These are phyloP conservation scores for Kwoniella pini DNA, from an alignment of 768 basidiomycete genomes.

Conservation along the genomic window DNA sequence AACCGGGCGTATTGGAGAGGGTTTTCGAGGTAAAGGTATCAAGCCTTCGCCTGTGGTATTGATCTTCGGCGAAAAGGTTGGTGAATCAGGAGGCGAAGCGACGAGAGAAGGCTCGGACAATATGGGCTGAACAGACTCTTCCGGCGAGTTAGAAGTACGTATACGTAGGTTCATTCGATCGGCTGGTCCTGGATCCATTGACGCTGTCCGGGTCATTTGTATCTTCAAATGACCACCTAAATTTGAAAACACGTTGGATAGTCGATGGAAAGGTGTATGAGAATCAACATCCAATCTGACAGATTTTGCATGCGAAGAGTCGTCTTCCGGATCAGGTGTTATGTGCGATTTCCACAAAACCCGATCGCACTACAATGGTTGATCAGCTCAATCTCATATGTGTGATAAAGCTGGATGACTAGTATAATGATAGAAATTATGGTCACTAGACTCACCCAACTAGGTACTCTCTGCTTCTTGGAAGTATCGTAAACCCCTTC, in stretches of 20 bases:
- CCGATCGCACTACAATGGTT: conserved; percentile 53
- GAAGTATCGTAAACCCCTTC: conserved; percentile 53
- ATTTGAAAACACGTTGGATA: conserved; percentile 30
- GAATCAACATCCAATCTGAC: background rate
- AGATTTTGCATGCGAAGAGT: conserved; percentile 1
- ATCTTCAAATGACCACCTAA: conserved; percentile 32
- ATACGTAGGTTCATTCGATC: conserved; percentile 22
- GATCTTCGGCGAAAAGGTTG: background rate
- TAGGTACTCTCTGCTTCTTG: conserved; percentile 54
- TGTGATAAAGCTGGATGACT: too few species aligned
- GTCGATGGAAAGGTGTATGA: conserved; percentile 19
- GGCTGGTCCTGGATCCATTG: conserved; percentile 32
- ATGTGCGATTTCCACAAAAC: conserved; percentile 53
- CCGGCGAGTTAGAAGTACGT: conserved; percentile 13
- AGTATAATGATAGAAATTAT: too few species aligned
- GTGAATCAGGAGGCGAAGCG: conserved; percentile 12
- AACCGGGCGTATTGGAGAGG: background rate
- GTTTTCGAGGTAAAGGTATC: conserved; percentile 12
- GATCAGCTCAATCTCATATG: too few species aligned
- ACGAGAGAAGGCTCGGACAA: conserved; percentile 6
- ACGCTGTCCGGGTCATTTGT: conserved; percentile 22
- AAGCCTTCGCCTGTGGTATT: background rate
- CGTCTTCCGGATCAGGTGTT: conserved; percentile 30
- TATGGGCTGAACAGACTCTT: background rate
- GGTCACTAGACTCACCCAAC: conserved; percentile 54